Conservation (phyloP, 108 stramenopile genomes). For the Fistulifera pelliculosa region DNA sequence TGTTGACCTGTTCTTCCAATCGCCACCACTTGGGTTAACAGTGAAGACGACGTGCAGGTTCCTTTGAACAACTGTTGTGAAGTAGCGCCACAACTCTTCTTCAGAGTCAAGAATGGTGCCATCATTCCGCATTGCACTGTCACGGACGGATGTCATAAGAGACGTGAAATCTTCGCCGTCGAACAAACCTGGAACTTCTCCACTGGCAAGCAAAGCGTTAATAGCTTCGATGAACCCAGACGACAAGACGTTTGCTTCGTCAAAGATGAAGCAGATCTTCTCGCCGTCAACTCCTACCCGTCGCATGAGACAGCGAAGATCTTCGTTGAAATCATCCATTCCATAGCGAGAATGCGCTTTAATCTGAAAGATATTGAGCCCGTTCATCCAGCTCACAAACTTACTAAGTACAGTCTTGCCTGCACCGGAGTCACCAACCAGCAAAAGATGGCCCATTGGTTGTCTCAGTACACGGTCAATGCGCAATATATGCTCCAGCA, state of each 20-base stretch:
- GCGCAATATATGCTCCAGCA: conserved; percentile 83
- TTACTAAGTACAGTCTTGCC: conserved; percentile 73
- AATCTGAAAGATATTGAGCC: conserved; percentile 92
- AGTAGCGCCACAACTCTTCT: conserved; percentile 88
- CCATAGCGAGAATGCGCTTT: conserved; percentile 87
- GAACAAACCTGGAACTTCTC: conserved; percentile 99
- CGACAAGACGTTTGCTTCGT: conserved; percentile 89
- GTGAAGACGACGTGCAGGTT: conserved; percentile 99
- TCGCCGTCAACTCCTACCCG: conserved; percentile 95
- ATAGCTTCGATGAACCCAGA: conserved; percentile 97
- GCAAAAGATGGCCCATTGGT: conserved; percentile 81
- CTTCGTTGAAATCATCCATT: conserved; percentile 94
- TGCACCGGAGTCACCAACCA: conserved; percentile 94
- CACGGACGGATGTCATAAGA: conserved; percentile 87
- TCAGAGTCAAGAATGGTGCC: conserved; percentile 88
- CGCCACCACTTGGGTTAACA: conserved; percentile 94
- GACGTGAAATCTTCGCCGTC: conserved; percentile 94
- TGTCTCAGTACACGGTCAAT: conserved; percentile 87
- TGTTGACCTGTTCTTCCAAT: conserved; percentile 90
- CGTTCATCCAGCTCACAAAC: conserved; percentile 96
- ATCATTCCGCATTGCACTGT: conserved; percentile 74
- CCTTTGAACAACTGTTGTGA: conserved; percentile 86
- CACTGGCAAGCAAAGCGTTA: conserved; percentile 97
- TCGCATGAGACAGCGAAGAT: conserved; percentile 87
- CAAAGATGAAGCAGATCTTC: conserved; percentile 97